A percentile compares a stretch with the other conserved stretches of the same genome.
phyloP scores from a whole-genome alignment of 2,329 filamentous ascomycete species.

The Aspergillus persii region DNA sequence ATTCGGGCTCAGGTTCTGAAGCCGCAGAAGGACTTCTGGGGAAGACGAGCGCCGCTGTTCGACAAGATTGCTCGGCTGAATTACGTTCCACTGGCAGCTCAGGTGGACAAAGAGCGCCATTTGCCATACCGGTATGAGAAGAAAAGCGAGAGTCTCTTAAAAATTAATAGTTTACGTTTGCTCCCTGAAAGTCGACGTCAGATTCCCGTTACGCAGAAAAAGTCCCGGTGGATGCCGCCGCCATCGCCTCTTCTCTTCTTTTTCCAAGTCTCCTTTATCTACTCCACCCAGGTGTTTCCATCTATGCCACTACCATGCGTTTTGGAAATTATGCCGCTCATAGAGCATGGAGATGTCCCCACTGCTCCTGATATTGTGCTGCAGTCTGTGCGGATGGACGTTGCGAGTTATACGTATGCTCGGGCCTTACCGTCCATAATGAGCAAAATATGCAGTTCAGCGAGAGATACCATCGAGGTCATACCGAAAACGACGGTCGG shows the following conservation, averaged over 20 bases:
- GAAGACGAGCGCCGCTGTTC: not conserved
- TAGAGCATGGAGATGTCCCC: slow-evolving; percentile 3
- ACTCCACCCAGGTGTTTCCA: slow-evolving; percentile 8
- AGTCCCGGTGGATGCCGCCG: slow-evolving; percentile 12
- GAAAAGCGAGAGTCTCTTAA: slow-evolving; percentile 8
- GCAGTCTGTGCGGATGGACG: slow-evolving; percentile 4
- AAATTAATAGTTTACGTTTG: slow-evolving; percentile 8
- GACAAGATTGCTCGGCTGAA: slow-evolving; percentile 3
- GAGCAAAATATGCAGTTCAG: slow-evolving; percentile 10
- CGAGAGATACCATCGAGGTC: slow-evolving; percentile 9
- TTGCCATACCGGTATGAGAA: not conserved
- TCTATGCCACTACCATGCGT: slow-evolving; percentile 7
- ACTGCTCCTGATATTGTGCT: slow-evolving; percentile 3
- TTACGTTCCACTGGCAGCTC: slow-evolving; percentile 1
- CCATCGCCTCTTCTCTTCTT: slow-evolving; percentile 13
- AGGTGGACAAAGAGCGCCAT: not conserved
- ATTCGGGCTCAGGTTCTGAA: slow-evolving; percentile 10
- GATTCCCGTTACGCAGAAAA: slow-evolving; percentile 8
- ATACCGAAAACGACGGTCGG: slow-evolving; percentile 5
- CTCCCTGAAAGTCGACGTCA: slow-evolving; percentile 13
- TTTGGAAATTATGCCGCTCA: slow-evolving; percentile 3
- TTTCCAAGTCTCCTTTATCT: slow-evolving; percentile 11
- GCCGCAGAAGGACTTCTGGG: slow-evolving; percentile 4
- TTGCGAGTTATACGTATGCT: slow-evolving; percentile 9
- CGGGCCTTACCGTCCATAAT: slow-evolving; percentile 12